Evolutionary conservation across 2,329 filamentous ascomycete species (phyloP).

Genomic region (Xylaria digitata): DNA sequence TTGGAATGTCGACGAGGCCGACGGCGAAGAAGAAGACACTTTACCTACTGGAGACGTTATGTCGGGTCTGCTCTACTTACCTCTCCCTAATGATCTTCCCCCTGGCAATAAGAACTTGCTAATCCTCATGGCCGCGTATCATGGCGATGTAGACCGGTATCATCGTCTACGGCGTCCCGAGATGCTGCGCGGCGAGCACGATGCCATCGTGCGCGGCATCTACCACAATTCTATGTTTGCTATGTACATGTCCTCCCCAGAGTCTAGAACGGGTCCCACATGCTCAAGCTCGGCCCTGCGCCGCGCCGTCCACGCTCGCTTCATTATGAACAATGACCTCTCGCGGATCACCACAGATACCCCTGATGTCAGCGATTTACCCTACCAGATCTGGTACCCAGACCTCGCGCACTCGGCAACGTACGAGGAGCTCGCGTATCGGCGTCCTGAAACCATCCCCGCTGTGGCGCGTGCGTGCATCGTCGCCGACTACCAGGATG

Average conservation of each 20-base stretch:
- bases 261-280: too few relatives aligned
- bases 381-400: slow-evolving; percentile 1
- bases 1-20: not conserved
- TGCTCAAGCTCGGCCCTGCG: not conserved
- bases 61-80: not conserved
- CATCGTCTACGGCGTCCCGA: slow-evolving; percentile 1
- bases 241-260: not conserved
- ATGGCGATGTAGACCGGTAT: slow-evolving; percentile 1
- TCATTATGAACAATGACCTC: slow-evolving; percentile 9
- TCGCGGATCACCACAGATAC: not conserved
- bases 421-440: not conserved
- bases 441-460: not conserved
- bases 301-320: slow-evolving; percentile 1
- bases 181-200: not conserved
- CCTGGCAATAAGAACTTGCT: not conserved
- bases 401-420: not conserved
- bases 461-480: not conserved
- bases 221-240: slow-evolving; percentile 5
- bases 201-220: not conserved
- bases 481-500: not conserved
- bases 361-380: not conserved
- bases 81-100: not conserved
- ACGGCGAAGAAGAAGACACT: not conserved
- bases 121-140: slow-evolving; percentile 2
- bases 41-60: not conserved